Evolutionary conservation across 768 basidiomycete genomes (phyloP).

Genomic region (Boletellus ananas): DNA sequence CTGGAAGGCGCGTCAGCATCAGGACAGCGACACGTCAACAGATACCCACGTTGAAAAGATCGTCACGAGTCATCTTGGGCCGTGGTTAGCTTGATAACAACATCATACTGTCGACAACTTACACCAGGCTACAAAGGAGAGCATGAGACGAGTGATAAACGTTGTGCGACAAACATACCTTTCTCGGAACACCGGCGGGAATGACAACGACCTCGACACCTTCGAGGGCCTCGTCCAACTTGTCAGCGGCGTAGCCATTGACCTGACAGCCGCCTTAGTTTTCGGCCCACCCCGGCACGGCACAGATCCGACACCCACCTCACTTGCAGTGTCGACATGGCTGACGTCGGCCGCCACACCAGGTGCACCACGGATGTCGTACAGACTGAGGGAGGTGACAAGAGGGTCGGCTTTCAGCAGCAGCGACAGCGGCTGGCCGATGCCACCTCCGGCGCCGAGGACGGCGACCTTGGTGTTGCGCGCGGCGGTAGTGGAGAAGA

Average conservation of each 20-base stretch:
- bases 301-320: conserved; percentile 45
- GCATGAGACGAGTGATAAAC: conserved; percentile 20
- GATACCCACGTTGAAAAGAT: conserved; percentile 83
- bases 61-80: conserved; percentile 88
- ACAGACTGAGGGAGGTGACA: conserved; percentile 75
- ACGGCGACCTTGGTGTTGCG: conserved; percentile 89
- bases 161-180: conserved; percentile 49
- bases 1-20: conserved; percentile 35
- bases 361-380: conserved; percentile 27
- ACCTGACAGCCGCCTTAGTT: conserved; percentile 47
- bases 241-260: conserved; percentile 74
- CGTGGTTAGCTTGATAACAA: conserved; percentile 24
- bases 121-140: conserved; percentile 66
- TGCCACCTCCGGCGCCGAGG: conserved; percentile 97
- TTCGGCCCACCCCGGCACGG: background rate
- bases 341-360: conserved; percentile 98
- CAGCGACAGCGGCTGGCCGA: conserved; percentile 94
- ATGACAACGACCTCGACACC: conserved; percentile 93
- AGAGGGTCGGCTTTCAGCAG: conserved; percentile 86
- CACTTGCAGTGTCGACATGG: conserved; percentile 87
- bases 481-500: conserved; percentile 72
- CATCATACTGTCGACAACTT: conserved; percentile 37
- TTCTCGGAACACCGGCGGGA: conserved; percentile 98
- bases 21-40: background rate
- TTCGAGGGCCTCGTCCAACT: conserved; percentile 85